Evolutionary conservation across 129 eudicot genomes (phyloP).

Genomic region (Dittrichia graveolens): DNA sequence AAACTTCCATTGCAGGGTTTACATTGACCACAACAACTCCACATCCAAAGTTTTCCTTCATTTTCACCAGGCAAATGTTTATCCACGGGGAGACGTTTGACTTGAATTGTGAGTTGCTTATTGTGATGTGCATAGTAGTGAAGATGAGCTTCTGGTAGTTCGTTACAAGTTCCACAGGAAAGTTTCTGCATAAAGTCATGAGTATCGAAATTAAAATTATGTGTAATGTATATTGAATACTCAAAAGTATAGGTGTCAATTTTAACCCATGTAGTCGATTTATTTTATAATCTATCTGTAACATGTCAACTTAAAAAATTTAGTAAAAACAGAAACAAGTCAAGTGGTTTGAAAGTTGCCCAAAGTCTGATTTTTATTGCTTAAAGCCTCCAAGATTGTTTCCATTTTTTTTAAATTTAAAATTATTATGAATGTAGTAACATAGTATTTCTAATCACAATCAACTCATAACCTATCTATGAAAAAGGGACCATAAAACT

Average conservation of each 20-base stretch:
- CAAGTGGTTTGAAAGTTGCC: background rate
- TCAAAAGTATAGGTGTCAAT: slow-evolving; percentile 2
- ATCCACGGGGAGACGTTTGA: slow-evolving; percentile 50
- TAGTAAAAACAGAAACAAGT: background rate
- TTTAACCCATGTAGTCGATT: slow-evolving; percentile 5
- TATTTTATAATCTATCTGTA: background rate
- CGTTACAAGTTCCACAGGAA: slow-evolving; percentile 64
- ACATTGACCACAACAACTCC: slow-evolving; percentile 97
- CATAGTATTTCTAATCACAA: background rate
- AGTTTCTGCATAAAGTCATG: slow-evolving; percentile 51
- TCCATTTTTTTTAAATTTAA: background rate
- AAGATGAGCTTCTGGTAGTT: slow-evolving; percentile 74
- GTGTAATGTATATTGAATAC: slow-evolving; percentile 6
- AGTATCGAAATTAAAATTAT: slow-evolving; percentile 12
- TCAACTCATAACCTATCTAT: background rate
- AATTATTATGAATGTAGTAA: background rate
- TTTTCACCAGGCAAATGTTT: slow-evolving; percentile 64
- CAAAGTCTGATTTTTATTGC: background rate
- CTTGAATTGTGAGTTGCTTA: slow-evolving; percentile 78
- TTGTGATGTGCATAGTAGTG: slow-evolving; percentile 83
- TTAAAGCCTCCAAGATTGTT: background rate
- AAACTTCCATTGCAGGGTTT: slow-evolving; percentile 57
- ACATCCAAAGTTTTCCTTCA: slow-evolving; percentile 98
- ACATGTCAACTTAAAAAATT: background rate
- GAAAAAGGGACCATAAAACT: background rate